A percentile compares a stretch with the other conserved stretches of the same genome.
Evolutionary conservation across 2,329 filamentous ascomycete species (phyloP).

Genomic region (Cylindrodendrum hubeiense): DNA sequence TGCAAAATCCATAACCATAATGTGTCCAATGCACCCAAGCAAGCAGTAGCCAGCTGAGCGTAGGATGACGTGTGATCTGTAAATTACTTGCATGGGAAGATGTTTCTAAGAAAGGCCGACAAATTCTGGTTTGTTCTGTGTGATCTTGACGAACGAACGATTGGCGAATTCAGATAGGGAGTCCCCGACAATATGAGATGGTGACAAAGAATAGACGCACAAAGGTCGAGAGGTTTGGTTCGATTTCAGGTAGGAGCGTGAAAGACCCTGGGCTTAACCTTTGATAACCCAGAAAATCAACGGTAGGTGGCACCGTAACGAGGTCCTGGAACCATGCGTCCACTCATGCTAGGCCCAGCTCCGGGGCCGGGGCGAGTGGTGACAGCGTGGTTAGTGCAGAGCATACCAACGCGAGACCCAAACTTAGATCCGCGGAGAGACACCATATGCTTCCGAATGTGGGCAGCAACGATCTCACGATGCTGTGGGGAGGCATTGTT

Average conservation of each 20-base stretch:
- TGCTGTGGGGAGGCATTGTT: constrained; percentile 89
- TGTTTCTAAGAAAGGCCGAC: constrained; percentile 61
- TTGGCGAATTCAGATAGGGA: constrained; percentile 45
- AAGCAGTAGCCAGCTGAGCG: constrained; percentile 62
- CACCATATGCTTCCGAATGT: constrained; percentile 99
- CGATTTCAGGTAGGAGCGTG: constrained; percentile 9
- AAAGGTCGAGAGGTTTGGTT: constrained; percentile 13
- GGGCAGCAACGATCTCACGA: constrained; percentile 90
- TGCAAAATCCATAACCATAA: constrained; percentile 72
- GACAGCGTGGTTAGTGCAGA: constrained; percentile 95
- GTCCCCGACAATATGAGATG: constrained; percentile 39
- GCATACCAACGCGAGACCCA: constrained; percentile 97
- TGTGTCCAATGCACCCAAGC: constrained; percentile 69
- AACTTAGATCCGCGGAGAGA: constrained; percentile 98
- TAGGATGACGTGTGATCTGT: constrained; percentile 70
- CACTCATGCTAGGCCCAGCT: constrained; percentile 73
- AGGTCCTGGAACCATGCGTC: constrained; percentile 69
- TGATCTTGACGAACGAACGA: constrained; percentile 50
- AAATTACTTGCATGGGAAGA: constrained; percentile 66
- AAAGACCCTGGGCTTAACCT: background rate
- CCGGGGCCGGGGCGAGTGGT: constrained; percentile 90
- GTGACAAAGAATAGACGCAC: constrained; percentile 42
- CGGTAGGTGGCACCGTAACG: constrained; percentile 72
- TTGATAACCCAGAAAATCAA: constrained; percentile 45
- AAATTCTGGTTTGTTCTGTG: constrained; percentile 57